phyloP scores from a whole-genome alignment of 805 yeast genomes.

The Wickerhamiella parazyma region DNA sequence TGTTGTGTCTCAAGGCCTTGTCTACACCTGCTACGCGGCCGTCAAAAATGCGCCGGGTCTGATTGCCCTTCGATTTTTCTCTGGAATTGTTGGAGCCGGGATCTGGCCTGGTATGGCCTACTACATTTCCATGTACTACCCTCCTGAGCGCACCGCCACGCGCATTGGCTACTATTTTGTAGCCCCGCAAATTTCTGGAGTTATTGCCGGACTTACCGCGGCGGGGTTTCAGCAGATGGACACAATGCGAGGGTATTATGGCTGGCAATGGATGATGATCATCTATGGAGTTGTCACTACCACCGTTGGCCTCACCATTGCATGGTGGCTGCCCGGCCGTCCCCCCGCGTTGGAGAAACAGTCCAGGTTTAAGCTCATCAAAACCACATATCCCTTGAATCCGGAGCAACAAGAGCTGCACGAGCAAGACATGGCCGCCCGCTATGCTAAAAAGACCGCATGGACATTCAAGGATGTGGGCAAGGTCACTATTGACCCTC shows the following conservation, averaged over 20 bases:
- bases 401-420: conserved; percentile 42
- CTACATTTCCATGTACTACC: conserved; percentile 75
- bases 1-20: conserved; percentile 61
- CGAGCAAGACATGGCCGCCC: conserved; percentile 41
- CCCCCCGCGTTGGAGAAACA: conserved; percentile 29
- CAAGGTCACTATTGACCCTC: conserved; percentile 42
- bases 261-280: conserved; percentile 80
- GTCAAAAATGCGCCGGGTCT: conserved; percentile 44
- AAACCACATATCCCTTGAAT: conserved; percentile 27
- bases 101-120: conserved; percentile 87
- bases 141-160: conserved; percentile 57
- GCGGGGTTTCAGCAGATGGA: conserved; percentile 85
- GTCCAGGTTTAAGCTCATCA: conserved; percentile 7
- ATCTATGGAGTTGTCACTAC: conserved; percentile 62
- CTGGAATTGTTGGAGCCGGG: conserved; percentile 73
- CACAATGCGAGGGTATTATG: conserved; percentile 51
- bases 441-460: conserved; percentile 31
- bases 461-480: conserved; percentile 54
- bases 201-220: conserved; percentile 74
- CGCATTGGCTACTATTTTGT: conserved; percentile 83
- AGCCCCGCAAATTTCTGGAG: conserved; percentile 82
- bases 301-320: conserved; percentile 44
- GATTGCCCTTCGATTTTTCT: conserved; percentile 55
- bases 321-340: conserved; percentile 82
- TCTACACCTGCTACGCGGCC: conserved; percentile 60